phyloP scores from a whole-genome alignment of 176 grass and related monocot genomes.

The Olyra latifolia region DNA sequence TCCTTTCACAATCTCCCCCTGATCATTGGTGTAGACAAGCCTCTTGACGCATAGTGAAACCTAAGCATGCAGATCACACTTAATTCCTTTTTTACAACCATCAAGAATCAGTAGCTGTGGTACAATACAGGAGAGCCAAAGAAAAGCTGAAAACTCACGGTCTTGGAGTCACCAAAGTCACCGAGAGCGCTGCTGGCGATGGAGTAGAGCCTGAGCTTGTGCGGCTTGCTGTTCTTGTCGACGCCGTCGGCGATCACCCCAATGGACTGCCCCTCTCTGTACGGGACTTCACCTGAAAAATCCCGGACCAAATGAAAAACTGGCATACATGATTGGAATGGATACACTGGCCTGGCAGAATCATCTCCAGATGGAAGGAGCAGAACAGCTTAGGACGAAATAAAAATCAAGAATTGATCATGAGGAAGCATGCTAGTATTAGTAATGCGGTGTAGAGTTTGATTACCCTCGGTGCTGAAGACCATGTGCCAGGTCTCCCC shows the following conservation, averaged over 20 bases:
- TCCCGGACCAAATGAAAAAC: too few species aligned
- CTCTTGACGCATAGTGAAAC: constrained; percentile 95
- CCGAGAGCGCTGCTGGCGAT: constrained; percentile 93
- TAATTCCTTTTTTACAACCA: background rate
- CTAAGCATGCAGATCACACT: constrained; percentile 25
- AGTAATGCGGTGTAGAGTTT: too few species aligned
- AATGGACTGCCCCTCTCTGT: constrained; percentile 95
- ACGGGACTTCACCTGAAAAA: constrained; percentile 59
- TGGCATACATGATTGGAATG: too few species aligned
- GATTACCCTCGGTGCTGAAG: constrained; percentile 74
- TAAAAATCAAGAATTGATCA: background rate
- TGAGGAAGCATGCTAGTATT: too few species aligned
- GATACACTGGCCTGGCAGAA: too few species aligned
- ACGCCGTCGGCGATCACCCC: constrained; percentile 74
- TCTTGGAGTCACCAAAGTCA: constrained; percentile 91
- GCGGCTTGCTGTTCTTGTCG: constrained; percentile 92
- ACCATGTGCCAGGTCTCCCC: constrained; percentile 99
- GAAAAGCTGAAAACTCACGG: constrained; percentile 33
- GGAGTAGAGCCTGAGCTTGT: constrained; percentile 95
- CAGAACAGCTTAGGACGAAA: too few species aligned
- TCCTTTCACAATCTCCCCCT: constrained; percentile 86
- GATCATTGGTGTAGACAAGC: constrained; percentile 91
- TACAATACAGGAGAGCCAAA: too few species aligned
- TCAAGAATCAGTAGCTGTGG: background rate
- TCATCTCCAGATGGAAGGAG: too few species aligned